Evolutionary conservation across 2,329 filamentous ascomycete genomes (phyloP), one percentile per base, ranked within the genome.

Genomic region (Colletotrichum spinosum): DNA sequence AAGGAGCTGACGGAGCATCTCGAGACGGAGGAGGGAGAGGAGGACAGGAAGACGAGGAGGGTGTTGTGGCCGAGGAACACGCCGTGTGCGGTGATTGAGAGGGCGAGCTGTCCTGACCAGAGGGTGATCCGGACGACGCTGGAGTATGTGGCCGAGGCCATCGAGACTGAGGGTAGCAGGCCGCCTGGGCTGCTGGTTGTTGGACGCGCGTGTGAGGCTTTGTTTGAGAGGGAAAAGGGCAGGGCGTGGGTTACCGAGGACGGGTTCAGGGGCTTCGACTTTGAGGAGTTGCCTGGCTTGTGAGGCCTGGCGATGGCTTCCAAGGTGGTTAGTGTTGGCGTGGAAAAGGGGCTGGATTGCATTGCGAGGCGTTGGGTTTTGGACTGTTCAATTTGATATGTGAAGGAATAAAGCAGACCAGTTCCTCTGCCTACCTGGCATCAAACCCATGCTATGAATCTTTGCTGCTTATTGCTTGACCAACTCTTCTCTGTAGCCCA

Each of bases 71-170:
- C 95, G 0, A 78, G 78, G 39, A 78, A 81, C n/a, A 96, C 94
- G 1, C 94, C 95, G 0, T 97, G 95, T 72, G 94, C 95, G 1
- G 94, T 99, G 10, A 86, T 99, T 60, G 96, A 99, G 79, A 86
- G 96, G 41, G 96, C 96, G 6, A 97, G 92, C 67, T 99, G 96
- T 75, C 92, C 93, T 0, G 96, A 99, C 74, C 96, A 99, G 80
- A 85, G 95, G 53, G 92, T 99, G 13, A 94, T 99, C 35, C 85
- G 96, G 60, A 96, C 94, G 2, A 97, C 93, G 1, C 79, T 99
- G 33, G 86, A 89, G 70, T 86, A 91, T 71, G 93, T 98, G 1
- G 91, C 86, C 33, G 85, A 89, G 56, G 96, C 96, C 0, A 89
- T 99, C 50, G 94, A 97, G 75, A 88, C 92, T 54, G 93, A 97